Base-by-base conservation (phyloP, 768 basidiomycete species). In the Paxillus rubicundulus region DNA sequence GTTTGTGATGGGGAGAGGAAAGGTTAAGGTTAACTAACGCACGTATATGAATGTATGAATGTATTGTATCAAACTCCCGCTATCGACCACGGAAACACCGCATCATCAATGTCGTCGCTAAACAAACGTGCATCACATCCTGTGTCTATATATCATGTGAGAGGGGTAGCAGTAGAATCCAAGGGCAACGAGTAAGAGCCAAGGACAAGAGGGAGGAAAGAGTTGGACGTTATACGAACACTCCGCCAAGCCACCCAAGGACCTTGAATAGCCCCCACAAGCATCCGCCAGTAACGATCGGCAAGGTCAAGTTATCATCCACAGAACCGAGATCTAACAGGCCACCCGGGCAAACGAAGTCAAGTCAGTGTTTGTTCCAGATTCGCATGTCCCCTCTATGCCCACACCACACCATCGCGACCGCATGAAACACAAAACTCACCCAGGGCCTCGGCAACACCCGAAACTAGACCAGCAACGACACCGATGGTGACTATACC, bases 251-350 rank as follows among this genome's bases (percentile, higher is more conserved):
- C 62, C 65, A 74, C 36, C 70, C 72, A 3, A 77, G 61, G 16
- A 71, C 53, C 57, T 73, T 76, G 70, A 77, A 76, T 20, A 81
- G 74, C 3, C 74, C 75, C 82, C 82, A 86, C 28, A 86, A 66
- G 58, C 81, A 77, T 2, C 82, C 88, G 3, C 93, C 93, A 6
- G 91, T 85, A 61, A 55, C 16, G 53, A 96, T 84, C 4, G 94
- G 94, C 21, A 97, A 71, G 8, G 91, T 95, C 21, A 97, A 68
- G 66, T 97, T 96, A 64, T 97, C 94, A 62, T 97, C 94, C 36
- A 92, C 65, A 0, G 79, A 80, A 16, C 92, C 92, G 3, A 96
- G 75, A 67, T 95, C 92, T 96, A 64, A 38, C 12, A 28, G 0
- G 30, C 28, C 42, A 36, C 46, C 45, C 36, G 40, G 47, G 28